Base-by-base conservation (phyloP, 2,329 filamentous ascomycete species). In the Hypomyces rosellus region DNA sequence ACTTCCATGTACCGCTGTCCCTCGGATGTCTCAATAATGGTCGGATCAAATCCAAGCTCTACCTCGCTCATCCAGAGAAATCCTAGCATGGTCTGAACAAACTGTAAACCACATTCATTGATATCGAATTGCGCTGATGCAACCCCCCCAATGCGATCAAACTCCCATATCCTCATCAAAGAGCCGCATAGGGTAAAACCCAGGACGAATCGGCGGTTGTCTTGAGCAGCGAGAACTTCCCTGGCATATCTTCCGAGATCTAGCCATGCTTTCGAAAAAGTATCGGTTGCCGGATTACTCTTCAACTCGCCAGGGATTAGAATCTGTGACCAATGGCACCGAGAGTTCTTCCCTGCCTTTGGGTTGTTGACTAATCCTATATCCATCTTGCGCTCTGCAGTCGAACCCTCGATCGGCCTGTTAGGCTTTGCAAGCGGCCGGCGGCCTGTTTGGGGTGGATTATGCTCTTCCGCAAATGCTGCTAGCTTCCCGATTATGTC, bases 111-210 rank as follows among this genome's bases (percentile, higher is more conserved):
- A 52, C 74, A 61, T 42, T 70, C 33, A 50, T 77, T 71, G 34
- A 78, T 71, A 51, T 77, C 58, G 55, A 77, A 77, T 33, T 63
- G 61, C 16, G 66, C 57, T 9, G 72, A 77, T 50, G 66, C 68
- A 36, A 76, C 69, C 5, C 67, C 71, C 12, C 74, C 72, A 1
- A 74, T 53, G n/a, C 68, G 61, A 56, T 78, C 68, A 61, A 76
- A 77, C 50, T 61, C 61, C 72, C 63, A 77, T 50, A 76, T 55
- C 44, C 70, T 66, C 67, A 77, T 74, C 12, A 70, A 54, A 50
- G 66, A 65, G 54, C 70, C 64, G 49, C 65, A 78, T 12, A 77
- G 52, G 4, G 73, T 76, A 63, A 78, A 77, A 48, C 69, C 72
- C 13, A 76, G 57, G 49, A 74, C 66, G 54, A 75, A 77, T 16